phyloP scores from a whole-genome alignment of 345 rosid genomes.

The Moringa oleifera region DNA sequence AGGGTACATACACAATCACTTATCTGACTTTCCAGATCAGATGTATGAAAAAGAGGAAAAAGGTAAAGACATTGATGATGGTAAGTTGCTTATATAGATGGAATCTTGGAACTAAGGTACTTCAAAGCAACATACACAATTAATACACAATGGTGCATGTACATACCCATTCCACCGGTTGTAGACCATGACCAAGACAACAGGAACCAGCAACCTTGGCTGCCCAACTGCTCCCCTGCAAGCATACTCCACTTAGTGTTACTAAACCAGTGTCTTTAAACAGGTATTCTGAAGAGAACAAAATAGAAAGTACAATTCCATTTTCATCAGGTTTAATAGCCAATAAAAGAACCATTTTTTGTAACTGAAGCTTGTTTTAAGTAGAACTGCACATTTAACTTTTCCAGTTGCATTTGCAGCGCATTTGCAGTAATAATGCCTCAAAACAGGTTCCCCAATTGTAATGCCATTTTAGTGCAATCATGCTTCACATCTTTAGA shows the following conservation, averaged over 20 bases:
- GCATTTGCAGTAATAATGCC: not conserved
- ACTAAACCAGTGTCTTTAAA: too few species aligned
- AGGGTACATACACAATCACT: too few species aligned
- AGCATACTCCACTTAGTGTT: conserved; percentile 13
- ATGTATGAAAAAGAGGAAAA: not conserved
- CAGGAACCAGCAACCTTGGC: conserved; percentile 90
- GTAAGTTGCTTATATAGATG: not conserved
- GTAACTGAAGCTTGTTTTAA: too few species aligned
- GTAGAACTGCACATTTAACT: too few species aligned
- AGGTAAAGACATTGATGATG: not conserved
- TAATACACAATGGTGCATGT: not conserved
- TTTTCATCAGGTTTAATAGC: not conserved
- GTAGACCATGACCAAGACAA: conserved; percentile 81
- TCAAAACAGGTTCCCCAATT: too few species aligned
- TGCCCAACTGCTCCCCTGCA: conserved; percentile 80
- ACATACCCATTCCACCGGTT: conserved; percentile 89
- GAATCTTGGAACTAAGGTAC: not conserved
- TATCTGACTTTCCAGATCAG: not conserved
- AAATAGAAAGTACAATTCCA: not conserved
- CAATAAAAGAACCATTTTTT: too few species aligned
- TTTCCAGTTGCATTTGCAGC: not conserved
- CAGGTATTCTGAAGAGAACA: not conserved
- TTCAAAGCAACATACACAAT: too few species aligned
- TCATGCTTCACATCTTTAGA: not conserved
- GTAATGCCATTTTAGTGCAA: not conserved